Percentiles rank a stretch among this genome's conserved stretches.
These are phyloP conservation scores for Cardamine resedifolia DNA, from an alignment of 345 rosid genomes.

Conservation along the genomic window DNA sequence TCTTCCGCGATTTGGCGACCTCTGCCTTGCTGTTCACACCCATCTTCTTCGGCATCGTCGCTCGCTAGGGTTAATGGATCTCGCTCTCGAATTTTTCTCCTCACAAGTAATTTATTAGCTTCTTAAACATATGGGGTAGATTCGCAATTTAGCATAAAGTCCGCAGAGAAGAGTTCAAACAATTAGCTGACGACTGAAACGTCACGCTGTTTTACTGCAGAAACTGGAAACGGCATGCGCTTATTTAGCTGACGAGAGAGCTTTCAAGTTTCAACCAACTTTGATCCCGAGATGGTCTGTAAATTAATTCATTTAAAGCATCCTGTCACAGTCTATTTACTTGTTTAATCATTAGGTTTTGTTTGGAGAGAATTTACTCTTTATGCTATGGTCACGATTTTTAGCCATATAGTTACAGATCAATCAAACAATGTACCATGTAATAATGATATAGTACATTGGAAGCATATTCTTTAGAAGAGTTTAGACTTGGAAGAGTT, in stretches of 20 bases:
- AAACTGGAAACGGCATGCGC: neutral
- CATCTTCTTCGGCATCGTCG: constrained; percentile 95
- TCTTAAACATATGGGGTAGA: neutral
- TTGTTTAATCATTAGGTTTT: neutral
- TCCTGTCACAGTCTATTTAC: neutral
- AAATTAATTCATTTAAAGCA: neutral
- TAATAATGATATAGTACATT: too few relatives aligned
- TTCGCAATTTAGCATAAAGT: neutral
- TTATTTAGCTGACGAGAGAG: too few relatives aligned
- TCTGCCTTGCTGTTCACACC: constrained; percentile 95
- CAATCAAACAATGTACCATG: too few relatives aligned
- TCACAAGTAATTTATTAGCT: neutral
- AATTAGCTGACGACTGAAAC: neutral
- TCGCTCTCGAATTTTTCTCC: neutral
- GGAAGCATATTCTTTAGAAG: too few relatives aligned
- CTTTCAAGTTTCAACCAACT: neutral
- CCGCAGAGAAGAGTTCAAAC: neutral
- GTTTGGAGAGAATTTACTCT: neutral
- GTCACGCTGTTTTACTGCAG: neutral
- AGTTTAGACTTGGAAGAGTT: too few relatives aligned
- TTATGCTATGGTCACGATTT: too few relatives aligned
- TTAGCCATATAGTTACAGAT: too few relatives aligned
- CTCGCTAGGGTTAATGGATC: constrained; percentile 25
- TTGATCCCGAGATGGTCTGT: neutral
- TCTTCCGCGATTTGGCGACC: constrained; percentile 76